These are phyloP conservation scores for Cucurbitaria berberidis DNA, from an alignment of 2,329 filamentous ascomycete genomes.

Conservation along the genomic window DNA sequence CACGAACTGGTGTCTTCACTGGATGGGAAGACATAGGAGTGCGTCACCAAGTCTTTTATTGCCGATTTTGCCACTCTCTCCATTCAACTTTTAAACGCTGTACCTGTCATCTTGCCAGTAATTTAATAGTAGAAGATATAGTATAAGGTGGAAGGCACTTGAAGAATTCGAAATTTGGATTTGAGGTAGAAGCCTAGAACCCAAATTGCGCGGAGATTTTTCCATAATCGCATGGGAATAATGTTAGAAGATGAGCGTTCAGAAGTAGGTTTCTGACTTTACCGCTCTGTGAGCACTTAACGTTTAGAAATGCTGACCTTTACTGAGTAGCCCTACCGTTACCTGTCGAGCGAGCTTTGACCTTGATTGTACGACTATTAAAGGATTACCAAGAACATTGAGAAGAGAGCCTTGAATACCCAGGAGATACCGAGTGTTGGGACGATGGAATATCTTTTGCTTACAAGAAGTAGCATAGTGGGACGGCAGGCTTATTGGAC, in stretches of 20 bases:
- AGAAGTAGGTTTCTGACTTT: not conserved
- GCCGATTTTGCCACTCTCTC: conserved; percentile 1
- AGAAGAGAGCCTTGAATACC: too few relatives aligned
- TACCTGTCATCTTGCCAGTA: conserved; percentile 1
- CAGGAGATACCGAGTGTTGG: too few relatives aligned
- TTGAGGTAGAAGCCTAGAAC: too few relatives aligned
- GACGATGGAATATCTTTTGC: too few relatives aligned
- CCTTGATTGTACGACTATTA: too few relatives aligned
- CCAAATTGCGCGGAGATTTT: too few relatives aligned
- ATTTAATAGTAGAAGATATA: not conserved
- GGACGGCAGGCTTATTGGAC: too few relatives aligned
- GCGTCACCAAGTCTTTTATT: conserved; percentile 8
- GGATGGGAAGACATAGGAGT: not conserved
- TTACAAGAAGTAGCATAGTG: too few relatives aligned
- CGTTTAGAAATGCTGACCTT: conserved; percentile 1
- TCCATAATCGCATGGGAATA: too few relatives aligned
- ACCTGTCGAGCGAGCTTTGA: not conserved
- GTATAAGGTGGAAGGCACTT: not conserved
- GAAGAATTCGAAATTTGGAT: not conserved
- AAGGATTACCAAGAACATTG: too few relatives aligned
- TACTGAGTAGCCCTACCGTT: not conserved
- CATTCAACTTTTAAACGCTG: not conserved
- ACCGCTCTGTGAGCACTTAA: conserved; percentile 9
- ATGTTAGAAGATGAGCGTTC: not conserved
- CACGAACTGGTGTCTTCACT: conserved; percentile 10